A percentile compares a stretch with the other conserved stretches of the same genome.
phyloP scores from a whole-genome alignment of 768 basidiomycete species.

The Auricularia cornea region DNA sequence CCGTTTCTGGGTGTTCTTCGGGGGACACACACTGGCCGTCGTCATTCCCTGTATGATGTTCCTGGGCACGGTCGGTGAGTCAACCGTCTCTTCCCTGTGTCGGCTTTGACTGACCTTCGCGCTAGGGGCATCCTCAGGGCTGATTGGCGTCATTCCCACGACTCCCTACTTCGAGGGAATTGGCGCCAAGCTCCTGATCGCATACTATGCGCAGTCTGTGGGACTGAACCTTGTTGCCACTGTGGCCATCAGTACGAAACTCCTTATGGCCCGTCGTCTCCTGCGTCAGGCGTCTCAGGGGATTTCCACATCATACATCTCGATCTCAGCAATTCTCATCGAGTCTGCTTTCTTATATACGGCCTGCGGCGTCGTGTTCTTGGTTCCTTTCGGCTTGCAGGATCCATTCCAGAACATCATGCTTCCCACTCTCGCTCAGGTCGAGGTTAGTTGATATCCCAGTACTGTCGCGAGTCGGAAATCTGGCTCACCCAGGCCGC shows the following conservation, averaged over 20 bases:
- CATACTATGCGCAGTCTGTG: constrained; percentile 17
- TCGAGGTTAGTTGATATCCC: no score
- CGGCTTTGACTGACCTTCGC: not conserved
- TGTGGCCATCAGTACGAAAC: constrained; percentile 13
- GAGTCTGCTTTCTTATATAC: constrained; percentile 28
- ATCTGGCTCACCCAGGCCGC: not conserved
- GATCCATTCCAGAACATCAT: constrained; percentile 25
- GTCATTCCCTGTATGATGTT: constrained; percentile 17
- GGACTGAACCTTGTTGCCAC: constrained; percentile 16
- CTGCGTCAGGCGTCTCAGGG: not conserved
- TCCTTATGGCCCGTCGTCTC: constrained; percentile 15
- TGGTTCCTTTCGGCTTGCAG: constrained; percentile 20
- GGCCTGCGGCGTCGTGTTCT: constrained; percentile 20
- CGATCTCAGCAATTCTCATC: constrained; percentile 24
- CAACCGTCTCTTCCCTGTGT: not conserved
- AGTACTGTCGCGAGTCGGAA: no score
- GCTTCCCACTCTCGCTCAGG: constrained; percentile 23
- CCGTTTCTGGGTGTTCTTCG: constrained; percentile 30
- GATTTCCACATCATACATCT: constrained; percentile 15
- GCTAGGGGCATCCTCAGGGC: not conserved
- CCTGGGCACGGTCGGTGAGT: constrained; percentile 16
- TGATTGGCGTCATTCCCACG: not conserved
- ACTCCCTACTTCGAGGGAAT: not conserved
- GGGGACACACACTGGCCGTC: constrained; percentile 9
- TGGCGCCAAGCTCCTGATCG: not conserved